phyloP scores from a whole-genome alignment of 495 filamentous ascomycete species.

The Talaromyces ruber region DNA sequence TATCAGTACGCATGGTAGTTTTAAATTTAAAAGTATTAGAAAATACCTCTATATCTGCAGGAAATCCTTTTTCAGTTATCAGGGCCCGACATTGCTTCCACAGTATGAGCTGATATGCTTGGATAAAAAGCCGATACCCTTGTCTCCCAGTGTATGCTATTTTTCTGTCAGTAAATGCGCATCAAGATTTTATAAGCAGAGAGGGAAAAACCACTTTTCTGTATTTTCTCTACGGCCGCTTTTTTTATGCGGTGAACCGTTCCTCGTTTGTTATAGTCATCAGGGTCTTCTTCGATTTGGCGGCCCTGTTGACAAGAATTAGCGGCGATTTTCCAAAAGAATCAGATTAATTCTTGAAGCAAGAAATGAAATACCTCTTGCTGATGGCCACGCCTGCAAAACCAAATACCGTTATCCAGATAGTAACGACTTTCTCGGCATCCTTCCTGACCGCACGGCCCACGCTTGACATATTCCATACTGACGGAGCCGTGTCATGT shows the following conservation, averaged over 20 bases:
- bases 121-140: slow-evolving; percentile 70
- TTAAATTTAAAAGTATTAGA: not conserved
- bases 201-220: slow-evolving; percentile 37
- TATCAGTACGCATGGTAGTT: not conserved
- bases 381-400: slow-evolving; percentile 58
- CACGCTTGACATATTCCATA: slow-evolving; percentile 50
- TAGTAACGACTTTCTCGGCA: slow-evolving; percentile 54
- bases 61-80: slow-evolving; percentile 51
- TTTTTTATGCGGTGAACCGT: slow-evolving; percentile 47
- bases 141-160: slow-evolving; percentile 49
- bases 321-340: not conserved
- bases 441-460: slow-evolving; percentile 53
- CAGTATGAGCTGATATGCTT: slow-evolving; percentile 77
- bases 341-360: not conserved
- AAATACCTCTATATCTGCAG: slow-evolving; percentile 54
- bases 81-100: slow-evolving; percentile 64
- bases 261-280: slow-evolving; percentile 61
- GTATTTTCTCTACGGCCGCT: slow-evolving; percentile 40
- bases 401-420: slow-evolving; percentile 57
- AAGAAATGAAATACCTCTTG: slow-evolving; percentile 40
- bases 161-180: slow-evolving; percentile 3
- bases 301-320: slow-evolving; percentile 17
- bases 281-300: slow-evolving; percentile 64
- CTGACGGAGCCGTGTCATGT: slow-evolving; percentile 3
- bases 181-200: too few species aligned